Evolutionary conservation across 805 yeast species (phyloP).

Genomic region (Pichia heedii): DNA sequence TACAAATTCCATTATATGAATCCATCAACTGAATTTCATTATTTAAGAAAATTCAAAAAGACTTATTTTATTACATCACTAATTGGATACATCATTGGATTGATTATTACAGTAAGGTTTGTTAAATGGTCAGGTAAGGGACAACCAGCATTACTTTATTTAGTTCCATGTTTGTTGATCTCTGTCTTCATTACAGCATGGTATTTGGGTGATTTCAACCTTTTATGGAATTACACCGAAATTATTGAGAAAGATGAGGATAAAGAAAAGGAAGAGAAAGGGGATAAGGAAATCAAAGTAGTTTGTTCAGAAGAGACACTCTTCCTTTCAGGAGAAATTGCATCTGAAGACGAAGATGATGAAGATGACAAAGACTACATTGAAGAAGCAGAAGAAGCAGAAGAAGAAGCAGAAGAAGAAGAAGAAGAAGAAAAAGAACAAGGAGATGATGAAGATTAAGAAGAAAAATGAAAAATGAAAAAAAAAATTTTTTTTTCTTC

Average conservation of each 20-base stretch:
- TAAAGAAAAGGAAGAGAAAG: slow-evolving; percentile 5
- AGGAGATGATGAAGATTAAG: not conserved
- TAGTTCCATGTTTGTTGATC: slow-evolving; percentile 41
- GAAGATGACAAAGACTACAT: slow-evolving; percentile 17
- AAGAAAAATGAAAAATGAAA: not conserved
- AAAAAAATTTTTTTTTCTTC: not conserved
- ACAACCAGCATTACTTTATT: slow-evolving; percentile 61
- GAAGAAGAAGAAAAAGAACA: not conserved
- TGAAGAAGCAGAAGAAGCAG: not conserved
- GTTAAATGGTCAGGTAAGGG: slow-evolving; percentile 34
- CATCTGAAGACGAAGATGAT: slow-evolving; percentile 19
- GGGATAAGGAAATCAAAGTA: slow-evolving; percentile 6
- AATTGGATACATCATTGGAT: slow-evolving; percentile 40
- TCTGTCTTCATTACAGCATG: slow-evolving; percentile 29
- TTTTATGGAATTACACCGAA: slow-evolving; percentile 33
- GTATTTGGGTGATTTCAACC: slow-evolving; percentile 33
- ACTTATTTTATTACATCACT: slow-evolving; percentile 40
- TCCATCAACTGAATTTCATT: slow-evolving; percentile 31
- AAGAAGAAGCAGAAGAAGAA: slow-evolving; percentile 3
- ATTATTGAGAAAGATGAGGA: slow-evolving; percentile 11
- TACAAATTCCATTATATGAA: slow-evolving; percentile 29
- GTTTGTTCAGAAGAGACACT: slow-evolving; percentile 19
- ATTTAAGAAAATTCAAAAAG: slow-evolving; percentile 29
- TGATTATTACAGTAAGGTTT: slow-evolving; percentile 34
- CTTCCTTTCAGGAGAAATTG: slow-evolving; percentile 16